phyloP scores from a whole-genome alignment of 768 basidiomycete genomes.

The Auriscalpium vulgare region DNA sequence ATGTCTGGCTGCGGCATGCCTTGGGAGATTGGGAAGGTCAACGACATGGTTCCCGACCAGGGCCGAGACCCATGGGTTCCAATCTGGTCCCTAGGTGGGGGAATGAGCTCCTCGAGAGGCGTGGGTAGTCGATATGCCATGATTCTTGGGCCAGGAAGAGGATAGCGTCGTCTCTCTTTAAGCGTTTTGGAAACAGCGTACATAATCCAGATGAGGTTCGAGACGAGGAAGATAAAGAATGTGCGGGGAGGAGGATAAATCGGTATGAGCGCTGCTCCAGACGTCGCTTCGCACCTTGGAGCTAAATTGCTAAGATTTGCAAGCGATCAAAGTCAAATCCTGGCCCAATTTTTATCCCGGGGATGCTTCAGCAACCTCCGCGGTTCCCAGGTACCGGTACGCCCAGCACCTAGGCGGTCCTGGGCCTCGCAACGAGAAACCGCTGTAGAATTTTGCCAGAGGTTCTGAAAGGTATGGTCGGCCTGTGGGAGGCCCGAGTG shows the following conservation, averaged over 20 bases:
- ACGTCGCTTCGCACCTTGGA: background rate
- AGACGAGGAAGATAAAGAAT: background rate
- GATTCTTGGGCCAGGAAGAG: background rate
- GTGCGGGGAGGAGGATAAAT: background rate
- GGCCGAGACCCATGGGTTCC: slow-evolving; percentile 27
- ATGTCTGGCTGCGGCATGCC: slow-evolving; percentile 41
- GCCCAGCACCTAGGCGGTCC: background rate
- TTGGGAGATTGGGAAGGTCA: slow-evolving; percentile 32
- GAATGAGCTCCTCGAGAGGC: slow-evolving; percentile 50
- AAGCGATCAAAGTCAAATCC: slow-evolving; percentile 2
- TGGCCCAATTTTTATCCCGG: background rate
- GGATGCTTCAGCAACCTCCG: background rate
- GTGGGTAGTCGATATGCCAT: slow-evolving; percentile 62
- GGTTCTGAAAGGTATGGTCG: background rate
- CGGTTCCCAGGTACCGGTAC: background rate
- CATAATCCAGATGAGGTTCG: slow-evolving; percentile 3
- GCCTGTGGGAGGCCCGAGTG: background rate
- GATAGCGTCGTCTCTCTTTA: slow-evolving; percentile 6
- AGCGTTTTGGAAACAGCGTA: background rate
- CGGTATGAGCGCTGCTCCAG: background rate
- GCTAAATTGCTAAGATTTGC: background rate
- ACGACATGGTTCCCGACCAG: slow-evolving; percentile 51
- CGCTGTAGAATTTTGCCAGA: background rate
- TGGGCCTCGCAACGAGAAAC: background rate
- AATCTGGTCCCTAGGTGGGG: slow-evolving; percentile 42